phyloP scores from a whole-genome alignment of 306 rosid species.

The Medicago arabica region DNA sequence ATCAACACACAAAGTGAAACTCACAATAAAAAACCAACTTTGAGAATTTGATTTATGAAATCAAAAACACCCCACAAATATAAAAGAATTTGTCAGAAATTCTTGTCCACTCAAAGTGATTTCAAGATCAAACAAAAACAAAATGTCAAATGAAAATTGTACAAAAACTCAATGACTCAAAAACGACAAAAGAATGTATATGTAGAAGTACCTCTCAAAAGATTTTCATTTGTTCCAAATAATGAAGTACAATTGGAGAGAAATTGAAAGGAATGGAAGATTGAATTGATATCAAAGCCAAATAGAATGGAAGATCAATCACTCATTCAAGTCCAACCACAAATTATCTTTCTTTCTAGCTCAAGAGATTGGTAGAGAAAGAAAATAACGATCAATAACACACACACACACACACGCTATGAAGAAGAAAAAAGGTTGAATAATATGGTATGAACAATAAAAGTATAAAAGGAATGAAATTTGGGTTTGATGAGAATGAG shows the following conservation, averaged over 20 bases:
- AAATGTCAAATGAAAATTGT: neutral
- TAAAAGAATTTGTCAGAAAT: neutral
- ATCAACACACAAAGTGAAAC: neutral
- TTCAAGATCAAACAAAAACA: neutral
- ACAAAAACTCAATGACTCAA: constrained; percentile 8
- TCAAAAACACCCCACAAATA: neutral
- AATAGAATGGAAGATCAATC: constrained; percentile 48
- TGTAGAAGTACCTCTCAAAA: neutral
- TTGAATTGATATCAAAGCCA: constrained; percentile 41
- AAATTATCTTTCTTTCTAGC: no score
- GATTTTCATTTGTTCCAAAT: neutral
- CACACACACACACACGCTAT: no score
- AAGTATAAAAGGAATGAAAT: neutral
- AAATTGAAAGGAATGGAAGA: neutral
- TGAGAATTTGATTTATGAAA: constrained; percentile 12
- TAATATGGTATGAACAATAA: no score
- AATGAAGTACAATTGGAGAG: constrained; percentile 18
- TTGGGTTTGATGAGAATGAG: neutral
- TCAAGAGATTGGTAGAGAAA: no score
- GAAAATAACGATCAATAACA: no score
- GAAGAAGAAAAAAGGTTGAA: no score
- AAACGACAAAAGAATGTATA: constrained; percentile 6
- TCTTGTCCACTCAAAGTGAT: constrained; percentile 24
- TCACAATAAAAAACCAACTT: neutral
- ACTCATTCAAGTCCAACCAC: neutral